These are phyloP conservation scores for Yarrowia sp. DNA, from an alignment of 805 yeast species.

Conservation along the genomic window DNA sequence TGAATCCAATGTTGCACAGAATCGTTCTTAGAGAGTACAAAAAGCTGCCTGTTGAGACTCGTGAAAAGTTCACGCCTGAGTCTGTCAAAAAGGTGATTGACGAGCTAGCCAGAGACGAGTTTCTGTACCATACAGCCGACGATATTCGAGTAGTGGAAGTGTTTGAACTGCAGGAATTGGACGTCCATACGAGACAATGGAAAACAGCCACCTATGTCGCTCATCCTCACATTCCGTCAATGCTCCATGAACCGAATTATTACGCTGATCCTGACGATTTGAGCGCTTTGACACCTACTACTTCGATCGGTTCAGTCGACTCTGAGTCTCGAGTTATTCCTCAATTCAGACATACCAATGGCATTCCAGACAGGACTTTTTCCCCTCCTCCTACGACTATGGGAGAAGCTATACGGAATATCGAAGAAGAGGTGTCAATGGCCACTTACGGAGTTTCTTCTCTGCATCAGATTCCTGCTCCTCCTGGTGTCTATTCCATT, in stretches of 20 bases:
- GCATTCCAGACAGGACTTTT: constrained; percentile 30
- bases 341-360: background rate
- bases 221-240: constrained; percentile 40
- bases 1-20: constrained; percentile 40
- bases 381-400: constrained; percentile 15
- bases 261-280: constrained; percentile 7
- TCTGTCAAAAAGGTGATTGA: background rate
- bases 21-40: constrained; percentile 23
- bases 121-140: constrained; percentile 1
- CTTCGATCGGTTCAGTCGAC: background rate
- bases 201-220: constrained; percentile 34
- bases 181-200: constrained; percentile 46
- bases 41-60: constrained; percentile 2
- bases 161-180: constrained; percentile 48
- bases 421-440: constrained; percentile 22
- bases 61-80: constrained; percentile 2
- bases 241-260: constrained; percentile 26
- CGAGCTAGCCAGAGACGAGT: background rate
- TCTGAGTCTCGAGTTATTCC: constrained; percentile 11
- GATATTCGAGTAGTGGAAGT: constrained; percentile 57
- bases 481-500: constrained; percentile 21
- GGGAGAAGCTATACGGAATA: constrained; percentile 20
- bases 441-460: constrained; percentile 20
- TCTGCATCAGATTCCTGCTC: constrained; percentile 14
- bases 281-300: background rate